Conservation (phyloP, 2,329 filamentous ascomycete species). For the Sclerotiophoma versabilis region DNA sequence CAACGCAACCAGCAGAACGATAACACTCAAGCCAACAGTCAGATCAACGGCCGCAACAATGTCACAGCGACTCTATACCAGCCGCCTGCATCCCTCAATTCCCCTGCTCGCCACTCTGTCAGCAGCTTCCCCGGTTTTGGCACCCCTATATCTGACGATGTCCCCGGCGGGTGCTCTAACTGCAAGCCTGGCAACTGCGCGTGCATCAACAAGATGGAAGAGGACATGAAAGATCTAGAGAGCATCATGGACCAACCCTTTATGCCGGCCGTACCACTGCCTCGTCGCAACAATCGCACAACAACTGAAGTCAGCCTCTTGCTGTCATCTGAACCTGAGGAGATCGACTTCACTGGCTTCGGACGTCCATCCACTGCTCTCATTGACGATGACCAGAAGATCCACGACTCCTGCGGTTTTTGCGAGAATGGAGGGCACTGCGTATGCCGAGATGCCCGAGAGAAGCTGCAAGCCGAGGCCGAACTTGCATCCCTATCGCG, state of each 20-base stretch:
- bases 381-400: conserved; percentile 22
- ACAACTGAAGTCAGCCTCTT: conserved; percentile 9
- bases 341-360: conserved; percentile 46
- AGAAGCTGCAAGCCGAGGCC: conserved; percentile 19
- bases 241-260: conserved; percentile 25
- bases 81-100: conserved; percentile 3
- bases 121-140: conserved; percentile 22
- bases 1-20: conserved; percentile 14
- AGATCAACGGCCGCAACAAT: conserved; percentile 17
- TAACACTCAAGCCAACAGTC: conserved; percentile 2
- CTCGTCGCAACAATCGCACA: conserved; percentile 12
- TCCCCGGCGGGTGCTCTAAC: conserved; percentile 32
- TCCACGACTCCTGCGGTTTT: conserved; percentile 41
- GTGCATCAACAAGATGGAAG: conserved; percentile 41
- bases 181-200: conserved; percentile 43
- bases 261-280: conserved; percentile 31
- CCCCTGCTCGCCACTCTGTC: conserved; percentile 17
- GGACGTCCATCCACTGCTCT: conserved; percentile 31
- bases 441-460: conserved; percentile 34
- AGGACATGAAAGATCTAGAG: conserved; percentile 21
- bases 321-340: conserved; percentile 25
- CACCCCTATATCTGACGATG: conserved; percentile 24
- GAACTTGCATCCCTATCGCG: conserved; percentile 17
- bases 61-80: conserved; percentile 13
- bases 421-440: conserved; percentile 44